phyloP scores from a whole-genome alignment of 495 filamentous ascomycete genomes.

The Aspergillus coremiiformis region DNA sequence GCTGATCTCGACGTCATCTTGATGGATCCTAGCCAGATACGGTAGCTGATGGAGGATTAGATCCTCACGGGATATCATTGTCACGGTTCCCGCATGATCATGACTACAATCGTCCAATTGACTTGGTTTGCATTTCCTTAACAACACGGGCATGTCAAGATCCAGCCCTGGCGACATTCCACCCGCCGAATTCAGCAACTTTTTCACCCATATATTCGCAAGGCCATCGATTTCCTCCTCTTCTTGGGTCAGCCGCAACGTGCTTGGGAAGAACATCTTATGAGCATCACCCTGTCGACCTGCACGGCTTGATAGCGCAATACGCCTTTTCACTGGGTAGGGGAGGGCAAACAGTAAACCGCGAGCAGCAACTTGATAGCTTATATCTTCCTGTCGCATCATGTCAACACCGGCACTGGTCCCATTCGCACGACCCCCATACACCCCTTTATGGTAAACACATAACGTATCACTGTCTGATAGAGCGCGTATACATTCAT shows the following conservation, averaged over 20 bases:
- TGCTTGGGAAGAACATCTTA: conserved; percentile 84
- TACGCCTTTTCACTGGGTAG: conserved; percentile 65
- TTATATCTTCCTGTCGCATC: conserved; percentile 84
- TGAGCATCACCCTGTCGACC: conserved; percentile 46
- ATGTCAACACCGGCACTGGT: conserved; percentile 54
- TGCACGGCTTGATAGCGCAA: conserved; percentile 23
- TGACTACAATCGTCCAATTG: conserved; percentile 13
- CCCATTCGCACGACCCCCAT: conserved; percentile 36
- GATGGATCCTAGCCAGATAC: conserved; percentile 62
- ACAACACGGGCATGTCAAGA: background rate
- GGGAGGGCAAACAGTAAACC: conserved; percentile 79
- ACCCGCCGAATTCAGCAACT: background rate
- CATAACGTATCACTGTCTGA: conserved; percentile 81
- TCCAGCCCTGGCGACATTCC: background rate
- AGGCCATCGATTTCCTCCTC: conserved; percentile 70
- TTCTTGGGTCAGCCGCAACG: conserved; percentile 65
- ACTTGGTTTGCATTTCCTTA: background rate
- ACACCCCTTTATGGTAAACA: conserved; percentile 26
- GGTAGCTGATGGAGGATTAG: conserved; percentile 77
- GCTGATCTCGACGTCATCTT: conserved; percentile 21
- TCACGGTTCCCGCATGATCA: conserved; percentile 44
- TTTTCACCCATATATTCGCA: conserved; percentile 53
- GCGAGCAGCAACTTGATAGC: conserved; percentile 79
- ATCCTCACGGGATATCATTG: conserved; percentile 57
- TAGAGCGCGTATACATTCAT: conserved; percentile 73